These are phyloP conservation scores for Flueggea neowawraea DNA, from an alignment of 441 rosid species.

Conservation along the genomic window DNA sequence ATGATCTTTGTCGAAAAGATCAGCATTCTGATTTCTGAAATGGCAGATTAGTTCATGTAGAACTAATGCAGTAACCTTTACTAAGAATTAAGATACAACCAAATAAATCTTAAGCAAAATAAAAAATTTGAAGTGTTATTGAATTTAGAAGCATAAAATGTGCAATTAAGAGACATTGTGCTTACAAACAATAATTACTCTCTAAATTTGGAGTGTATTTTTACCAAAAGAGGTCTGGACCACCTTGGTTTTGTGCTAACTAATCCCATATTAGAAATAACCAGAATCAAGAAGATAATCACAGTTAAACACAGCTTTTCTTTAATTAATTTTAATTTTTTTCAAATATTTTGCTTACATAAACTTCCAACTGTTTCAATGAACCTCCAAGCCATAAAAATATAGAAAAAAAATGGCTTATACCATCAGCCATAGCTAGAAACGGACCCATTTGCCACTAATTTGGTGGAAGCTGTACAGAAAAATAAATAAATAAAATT, in stretches of 20 bases:
- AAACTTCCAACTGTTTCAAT: too few relatives aligned
- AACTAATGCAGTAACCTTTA: too few relatives aligned
- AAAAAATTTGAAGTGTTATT: background rate
- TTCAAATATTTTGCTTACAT: background rate
- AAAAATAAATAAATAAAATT: background rate
- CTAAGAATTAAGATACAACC: too few relatives aligned
- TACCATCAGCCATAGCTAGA: slow-evolving; percentile 12
- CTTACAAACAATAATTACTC: slow-evolving; percentile 3
- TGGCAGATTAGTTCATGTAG: too few relatives aligned
- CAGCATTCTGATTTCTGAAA: too few relatives aligned
- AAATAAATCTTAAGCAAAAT: background rate
- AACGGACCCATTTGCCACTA: slow-evolving; percentile 20
- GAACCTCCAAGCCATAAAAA: too few relatives aligned
- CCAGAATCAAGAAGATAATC: slow-evolving; percentile 2
- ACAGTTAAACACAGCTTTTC: slow-evolving; percentile 21
- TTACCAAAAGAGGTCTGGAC: slow-evolving; percentile 24
- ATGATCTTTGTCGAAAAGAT: too few relatives aligned
- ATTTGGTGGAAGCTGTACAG: slow-evolving; percentile 17
- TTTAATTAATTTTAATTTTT: background rate
- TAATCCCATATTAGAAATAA: slow-evolving; percentile 5
- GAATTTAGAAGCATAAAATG: slow-evolving; percentile 12
- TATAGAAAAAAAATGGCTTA: background rate
- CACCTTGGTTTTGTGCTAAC: slow-evolving; percentile 9
- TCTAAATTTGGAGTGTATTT: slow-evolving; percentile 4
- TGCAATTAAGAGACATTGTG: slow-evolving; percentile 15